Base-by-base conservation (phyloP, 305 asterid genomes). In the Salvia sclarea region DNA sequence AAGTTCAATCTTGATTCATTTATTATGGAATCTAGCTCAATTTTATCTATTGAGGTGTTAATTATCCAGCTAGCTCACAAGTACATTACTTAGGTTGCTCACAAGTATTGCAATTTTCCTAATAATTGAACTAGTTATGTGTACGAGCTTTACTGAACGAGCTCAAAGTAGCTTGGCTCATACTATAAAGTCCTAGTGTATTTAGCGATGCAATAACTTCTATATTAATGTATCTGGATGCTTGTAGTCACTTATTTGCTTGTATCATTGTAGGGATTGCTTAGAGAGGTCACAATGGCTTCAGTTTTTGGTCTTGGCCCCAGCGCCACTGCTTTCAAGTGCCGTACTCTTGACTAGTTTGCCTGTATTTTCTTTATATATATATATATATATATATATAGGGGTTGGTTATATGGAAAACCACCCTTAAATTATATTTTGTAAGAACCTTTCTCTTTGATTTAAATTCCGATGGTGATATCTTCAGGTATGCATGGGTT, bases 291-390 rank as follows among this genome's bases (percentile, higher is more conserved):
- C 47, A 30, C 72, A 13, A 73, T 83, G 79, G 83, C 83, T 73
- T 83, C 88, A 25, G 73, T 49, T 59, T 78, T 73, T 18, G 83
- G 88, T 6, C 61, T 75, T 73, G 83, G 83, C 63, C 73, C 79
- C 6, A 72, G 68, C 20, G 83, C 76, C 44, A 80, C 77, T 30
- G 85, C 82, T 47, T 80, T 69, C 80, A 78, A 76, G 87, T 83
- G 73, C 59, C 16, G 35, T 45, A 6, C 56, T 13, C 38, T 38
- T 64, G 14, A 12, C 22, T 50, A 41, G 28, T 59, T 64, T 41
- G 56, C 53, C 21, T 38, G 35, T n/a, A 13, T 20, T 33, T 6
- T 18, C 30, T 38, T 43, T 2, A 0, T 56, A 6, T 43, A 7
- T 30, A 14, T n/a, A n/a, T n/a, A n/a, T n/a, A n/a, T n/a, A n/a